Evolutionary conservation across 2,329 filamentous ascomycete genomes (phyloP), one percentile per base, ranked within the genome.

Genomic region (Aspergillus ustus): DNA sequence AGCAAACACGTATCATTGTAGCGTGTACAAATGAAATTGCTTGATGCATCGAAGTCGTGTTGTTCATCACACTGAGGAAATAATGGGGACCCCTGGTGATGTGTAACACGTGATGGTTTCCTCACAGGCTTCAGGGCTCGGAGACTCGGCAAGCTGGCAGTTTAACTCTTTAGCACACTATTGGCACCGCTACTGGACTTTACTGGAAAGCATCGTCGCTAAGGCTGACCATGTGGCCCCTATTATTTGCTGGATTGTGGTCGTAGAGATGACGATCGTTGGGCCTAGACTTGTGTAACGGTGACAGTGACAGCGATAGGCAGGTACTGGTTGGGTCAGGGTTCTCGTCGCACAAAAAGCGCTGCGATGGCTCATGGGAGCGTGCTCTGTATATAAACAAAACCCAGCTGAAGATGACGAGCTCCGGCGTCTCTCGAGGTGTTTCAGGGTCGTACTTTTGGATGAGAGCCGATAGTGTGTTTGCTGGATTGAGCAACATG

Each of bases 201-300:
- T 9, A 48, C 28, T 7, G n/a, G 44, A 51, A 37, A 28, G 46
- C 45, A 44, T 40, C 40, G 15, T 43, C 45, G 20, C 31, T 31
- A 49, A 40, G 48, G 31, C 46, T 48, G 28, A 20, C 28, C 51
- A 52, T 43, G 55, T 52, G 55, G 55, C 55, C 55, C 55, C 55
- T 37, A 52, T 52, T 37, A 52, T 52, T 52, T 49, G 45, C 48
- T 57, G 31, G 22, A 50, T 57, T 19, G 45, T 28, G 53, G 44
- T 25, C 43, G 15, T 3, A 25, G 55, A 58, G 19, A n/a, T 51
- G 48, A 45, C 48, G 55, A 58, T 58, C 55, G 48, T 7, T 34
- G 15, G 37, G 48, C 29, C 55, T 50, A 45, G 55, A 52, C 25
- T 45, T 37, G 34, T 46, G 52, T 22, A 6, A 50, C 43, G 34